These are phyloP conservation scores for Metschnikowia arizonensis DNA, from an alignment of 805 yeast species.

Conservation along the genomic window DNA sequence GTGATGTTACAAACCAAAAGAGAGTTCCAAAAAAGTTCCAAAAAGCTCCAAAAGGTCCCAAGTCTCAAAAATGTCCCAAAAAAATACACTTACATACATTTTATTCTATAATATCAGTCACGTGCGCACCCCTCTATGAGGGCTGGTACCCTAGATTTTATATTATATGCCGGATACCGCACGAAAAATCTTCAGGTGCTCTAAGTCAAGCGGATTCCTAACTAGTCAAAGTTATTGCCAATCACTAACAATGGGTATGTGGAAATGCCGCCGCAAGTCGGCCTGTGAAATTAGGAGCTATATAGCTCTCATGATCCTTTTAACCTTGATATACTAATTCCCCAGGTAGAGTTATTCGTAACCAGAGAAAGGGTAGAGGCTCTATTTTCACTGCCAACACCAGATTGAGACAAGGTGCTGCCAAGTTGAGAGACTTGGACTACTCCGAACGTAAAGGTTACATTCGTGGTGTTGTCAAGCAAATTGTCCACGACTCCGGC, in stretches of 20 bases:
- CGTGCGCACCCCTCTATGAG: slow-evolving; percentile 11
- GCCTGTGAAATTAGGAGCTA: not conserved
- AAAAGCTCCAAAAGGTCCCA: no score
- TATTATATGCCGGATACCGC: slow-evolving; percentile 15
- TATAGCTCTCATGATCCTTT: not conserved
- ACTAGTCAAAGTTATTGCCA: slow-evolving; percentile 13
- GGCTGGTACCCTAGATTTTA: slow-evolving; percentile 13
- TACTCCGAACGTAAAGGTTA: slow-evolving; percentile 99
- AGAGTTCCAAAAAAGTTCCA: no score
- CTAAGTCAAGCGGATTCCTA: slow-evolving; percentile 8
- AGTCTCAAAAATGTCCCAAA: no score
- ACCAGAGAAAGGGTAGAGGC: slow-evolving; percentile 99
- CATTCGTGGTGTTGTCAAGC: slow-evolving; percentile 98
- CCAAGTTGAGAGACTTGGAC: slow-evolving; percentile 98
- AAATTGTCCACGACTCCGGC: slow-evolving; percentile 98
- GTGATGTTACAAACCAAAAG: no score
- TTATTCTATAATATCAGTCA: slow-evolving; percentile 4
- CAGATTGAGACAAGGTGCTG: slow-evolving; percentile 99
- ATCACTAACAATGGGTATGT: slow-evolving; percentile 21
- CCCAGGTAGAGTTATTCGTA: slow-evolving; percentile 98
- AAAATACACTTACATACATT: no score
- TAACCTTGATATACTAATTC: slow-evolving; percentile 7
- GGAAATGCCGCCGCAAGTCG: not conserved
- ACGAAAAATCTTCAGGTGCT: slow-evolving; percentile 15
- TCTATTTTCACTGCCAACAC: slow-evolving; percentile 99